Percentiles rank a stretch among this genome's conserved stretches.
phyloP scores from a whole-genome alignment of 2,329 filamentous ascomycete genomes.

The Boeremia lycopersici region DNA sequence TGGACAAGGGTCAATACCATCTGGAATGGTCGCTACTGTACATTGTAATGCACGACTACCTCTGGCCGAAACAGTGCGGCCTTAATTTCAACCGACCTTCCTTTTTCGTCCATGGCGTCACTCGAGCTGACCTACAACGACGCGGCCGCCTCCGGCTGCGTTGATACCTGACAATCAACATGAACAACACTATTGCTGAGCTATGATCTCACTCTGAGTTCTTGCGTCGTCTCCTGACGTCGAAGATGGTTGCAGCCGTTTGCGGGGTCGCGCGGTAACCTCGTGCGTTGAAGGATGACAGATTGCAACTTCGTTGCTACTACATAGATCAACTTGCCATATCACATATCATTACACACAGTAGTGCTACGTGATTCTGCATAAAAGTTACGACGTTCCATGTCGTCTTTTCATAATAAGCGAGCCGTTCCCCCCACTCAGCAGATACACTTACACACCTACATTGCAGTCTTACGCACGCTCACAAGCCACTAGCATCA shows the following conservation, averaged over 20 bases:
- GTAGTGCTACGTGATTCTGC: not conserved
- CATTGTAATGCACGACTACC: constrained; percentile 18
- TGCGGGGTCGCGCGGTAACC: not conserved
- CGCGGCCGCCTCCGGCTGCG: constrained; percentile 18
- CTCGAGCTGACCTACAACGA: constrained; percentile 13
- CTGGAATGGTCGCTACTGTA: constrained; percentile 25
- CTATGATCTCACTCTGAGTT: constrained; percentile 8
- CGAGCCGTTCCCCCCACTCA: not conserved
- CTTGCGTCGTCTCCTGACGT: not conserved
- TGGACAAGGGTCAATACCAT: constrained; percentile 18
- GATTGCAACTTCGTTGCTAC: not conserved
- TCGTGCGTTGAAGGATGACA: not conserved
- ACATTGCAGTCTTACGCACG: constrained; percentile 2
- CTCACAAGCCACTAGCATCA: constrained; percentile 12
- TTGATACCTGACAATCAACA: constrained; percentile 9
- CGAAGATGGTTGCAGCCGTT: not conserved
- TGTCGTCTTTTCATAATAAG: not conserved
- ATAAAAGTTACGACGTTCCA: not conserved
- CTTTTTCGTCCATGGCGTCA: constrained; percentile 18
- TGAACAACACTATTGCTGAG: not conserved
- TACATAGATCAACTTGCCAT: not conserved
- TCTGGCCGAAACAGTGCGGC: constrained; percentile 17
- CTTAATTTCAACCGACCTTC: constrained; percentile 23
- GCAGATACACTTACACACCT: not conserved
- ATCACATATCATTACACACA: not conserved